A percentile compares a stretch with the other conserved stretches of the same genome.
phyloP scores from a whole-genome alignment of 768 basidiomycete species.

The Suillus cothurnatus region DNA sequence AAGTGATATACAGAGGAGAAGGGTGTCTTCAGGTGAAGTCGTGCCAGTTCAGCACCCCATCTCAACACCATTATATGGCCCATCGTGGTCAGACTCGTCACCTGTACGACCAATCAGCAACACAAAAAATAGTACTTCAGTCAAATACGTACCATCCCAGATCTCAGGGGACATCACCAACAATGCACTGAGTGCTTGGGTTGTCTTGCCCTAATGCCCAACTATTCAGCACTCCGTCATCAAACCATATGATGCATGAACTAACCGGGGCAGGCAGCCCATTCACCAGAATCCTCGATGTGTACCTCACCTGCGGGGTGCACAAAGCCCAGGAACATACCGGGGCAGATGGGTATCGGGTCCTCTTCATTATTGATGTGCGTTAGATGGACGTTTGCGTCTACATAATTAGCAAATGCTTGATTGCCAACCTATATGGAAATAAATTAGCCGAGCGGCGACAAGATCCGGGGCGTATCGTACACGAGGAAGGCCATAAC shows the following conservation, averaged over 20 bases:
- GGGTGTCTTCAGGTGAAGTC: neutral
- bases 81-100: conserved; percentile 47
- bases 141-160: conserved; percentile 31
- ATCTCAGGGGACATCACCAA: conserved; percentile 40
- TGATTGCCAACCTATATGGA: conserved; percentile 53
- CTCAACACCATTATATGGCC: conserved; percentile 32
- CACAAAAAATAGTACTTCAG: neutral
- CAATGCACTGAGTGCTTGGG: conserved; percentile 35
- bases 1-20: neutral
- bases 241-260: neutral
- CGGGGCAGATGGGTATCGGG: conserved; percentile 38
- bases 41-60: conserved; percentile 20
- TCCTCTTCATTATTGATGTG: conserved; percentile 58
- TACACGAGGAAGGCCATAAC: conserved; percentile 41
- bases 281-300: conserved; percentile 46
- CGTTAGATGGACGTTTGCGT: conserved; percentile 45
- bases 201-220: conserved; percentile 58
- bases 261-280: conserved; percentile 57
- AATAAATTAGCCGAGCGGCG: neutral
- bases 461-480: neutral
- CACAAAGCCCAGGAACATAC: conserved; percentile 39
- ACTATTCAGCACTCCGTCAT: neutral
- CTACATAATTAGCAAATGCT: conserved; percentile 60
- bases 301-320: conserved; percentile 47
- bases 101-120: conserved; percentile 17